phyloP scores from a whole-genome alignment of 129 eudicot genomes.

The Dittrichia graveolens region DNA sequence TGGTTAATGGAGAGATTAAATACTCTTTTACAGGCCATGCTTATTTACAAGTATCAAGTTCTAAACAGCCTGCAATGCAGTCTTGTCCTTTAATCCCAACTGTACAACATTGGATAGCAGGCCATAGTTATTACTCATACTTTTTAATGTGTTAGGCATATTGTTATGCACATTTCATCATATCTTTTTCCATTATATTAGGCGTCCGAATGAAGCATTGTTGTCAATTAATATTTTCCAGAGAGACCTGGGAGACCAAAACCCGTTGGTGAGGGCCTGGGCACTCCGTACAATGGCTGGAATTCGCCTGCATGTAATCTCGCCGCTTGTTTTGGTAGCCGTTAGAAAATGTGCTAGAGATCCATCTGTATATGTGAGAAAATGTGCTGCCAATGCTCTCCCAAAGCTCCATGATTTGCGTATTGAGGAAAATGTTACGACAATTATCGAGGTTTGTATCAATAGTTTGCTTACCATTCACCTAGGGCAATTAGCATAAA shows the following conservation, averaged over 20 bases:
- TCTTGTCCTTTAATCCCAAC: slow-evolving; percentile 13
- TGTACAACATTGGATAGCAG: slow-evolving; percentile 2
- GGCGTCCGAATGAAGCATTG: slow-evolving; percentile 99
- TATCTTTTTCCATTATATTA: slow-evolving; percentile 27
- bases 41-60: slow-evolving; percentile 6
- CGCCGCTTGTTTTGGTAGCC: slow-evolving; percentile 86
- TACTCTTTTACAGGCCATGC: background rate
- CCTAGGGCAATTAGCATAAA: background rate
- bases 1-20: slow-evolving; percentile 14
- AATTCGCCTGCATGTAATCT: slow-evolving; percentile 85
- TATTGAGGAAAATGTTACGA: slow-evolving; percentile 63
- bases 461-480: slow-evolving; percentile 20
- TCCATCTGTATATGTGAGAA: slow-evolving; percentile 95
- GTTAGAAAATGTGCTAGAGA: slow-evolving; percentile 90
- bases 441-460: slow-evolving; percentile 74
- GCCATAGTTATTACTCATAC: background rate
- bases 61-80: slow-evolving; percentile 5
- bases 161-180: slow-evolving; percentile 20
- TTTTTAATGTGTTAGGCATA: slow-evolving; percentile 16
- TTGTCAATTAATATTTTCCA: slow-evolving; percentile 93
- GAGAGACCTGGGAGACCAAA: slow-evolving; percentile 93
- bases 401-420: slow-evolving; percentile 91
- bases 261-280: slow-evolving; percentile 99
- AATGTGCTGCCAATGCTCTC: slow-evolving; percentile 97
- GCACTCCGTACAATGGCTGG: slow-evolving; percentile 99